phyloP scores from a whole-genome alignment of 2,329 filamentous ascomycete genomes.

The Curvularia hawaiiensis region DNA sequence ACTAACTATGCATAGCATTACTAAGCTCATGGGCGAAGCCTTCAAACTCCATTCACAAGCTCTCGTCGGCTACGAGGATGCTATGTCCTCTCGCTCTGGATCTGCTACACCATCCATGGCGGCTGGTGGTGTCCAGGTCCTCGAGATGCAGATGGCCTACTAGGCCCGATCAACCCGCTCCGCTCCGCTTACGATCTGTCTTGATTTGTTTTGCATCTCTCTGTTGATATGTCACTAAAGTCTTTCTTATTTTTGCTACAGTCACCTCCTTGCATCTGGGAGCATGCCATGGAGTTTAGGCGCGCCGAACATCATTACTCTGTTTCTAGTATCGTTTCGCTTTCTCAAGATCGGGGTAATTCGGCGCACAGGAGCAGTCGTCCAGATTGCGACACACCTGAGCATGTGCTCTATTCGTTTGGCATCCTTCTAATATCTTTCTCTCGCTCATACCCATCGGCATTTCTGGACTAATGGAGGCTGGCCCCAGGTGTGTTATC shows the following conservation, averaged over 20 bases:
- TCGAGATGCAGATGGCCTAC: slow-evolving; percentile 53
- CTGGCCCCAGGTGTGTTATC: slow-evolving; percentile 45
- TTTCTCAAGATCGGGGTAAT: slow-evolving; percentile 35
- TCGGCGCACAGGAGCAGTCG: slow-evolving; percentile 45
- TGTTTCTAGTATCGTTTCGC: slow-evolving; percentile 14
- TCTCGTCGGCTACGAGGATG: slow-evolving; percentile 91
- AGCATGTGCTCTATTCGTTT: slow-evolving; percentile 42
- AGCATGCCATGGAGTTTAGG: slow-evolving; percentile 35
- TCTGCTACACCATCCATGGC: slow-evolving; percentile 50
- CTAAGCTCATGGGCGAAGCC: slow-evolving; percentile 95
- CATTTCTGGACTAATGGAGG: slow-evolving; percentile 44
- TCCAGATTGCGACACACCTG: slow-evolving; percentile 40
- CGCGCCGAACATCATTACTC: slow-evolving; percentile 4
- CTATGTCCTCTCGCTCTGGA: slow-evolving; percentile 57
- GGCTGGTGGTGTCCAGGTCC: slow-evolving; percentile 47
- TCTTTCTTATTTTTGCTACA: slow-evolving; percentile 16
- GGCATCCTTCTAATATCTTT: slow-evolving; percentile 46
- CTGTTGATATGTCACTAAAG: slow-evolving; percentile 36
- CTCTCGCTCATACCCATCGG: slow-evolving; percentile 45
- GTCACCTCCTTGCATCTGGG: slow-evolving; percentile 39
- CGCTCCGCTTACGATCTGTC: slow-evolving; percentile 15
- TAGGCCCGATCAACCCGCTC: slow-evolving; percentile 24
- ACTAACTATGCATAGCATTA: slow-evolving; percentile 70
- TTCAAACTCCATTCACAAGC: slow-evolving; percentile 97
- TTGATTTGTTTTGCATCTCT: slow-evolving; percentile 29